A percentile compares a stretch with the other conserved stretches of the same genome.
phyloP scores from a whole-genome alignment of 169 alveolate species.

The Blepharisma undulans region DNA sequence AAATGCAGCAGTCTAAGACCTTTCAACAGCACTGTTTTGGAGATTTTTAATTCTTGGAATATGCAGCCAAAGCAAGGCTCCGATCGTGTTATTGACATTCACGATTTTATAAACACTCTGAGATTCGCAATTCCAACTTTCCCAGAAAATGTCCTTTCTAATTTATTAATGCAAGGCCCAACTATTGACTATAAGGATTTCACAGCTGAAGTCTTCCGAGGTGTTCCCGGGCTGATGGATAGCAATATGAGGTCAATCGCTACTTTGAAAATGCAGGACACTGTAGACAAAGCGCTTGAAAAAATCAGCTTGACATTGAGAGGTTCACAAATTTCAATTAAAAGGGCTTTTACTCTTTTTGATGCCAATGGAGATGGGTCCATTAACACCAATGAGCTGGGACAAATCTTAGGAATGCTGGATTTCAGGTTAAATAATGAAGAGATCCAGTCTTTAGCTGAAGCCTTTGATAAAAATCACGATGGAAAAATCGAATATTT shows the following conservation, averaged over 20 bases:
- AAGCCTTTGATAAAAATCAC: neutral
- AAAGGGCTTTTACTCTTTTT: neutral
- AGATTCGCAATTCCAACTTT: neutral
- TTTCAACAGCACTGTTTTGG: neutral
- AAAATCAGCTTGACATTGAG: neutral
- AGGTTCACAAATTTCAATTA: neutral
- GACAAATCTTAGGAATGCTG: neutral
- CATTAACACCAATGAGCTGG: neutral
- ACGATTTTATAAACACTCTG: neutral
- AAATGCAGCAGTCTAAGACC: neutral
- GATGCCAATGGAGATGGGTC: neutral
- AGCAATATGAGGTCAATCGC: neutral
- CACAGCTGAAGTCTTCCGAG: neutral
- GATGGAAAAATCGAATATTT: neutral
- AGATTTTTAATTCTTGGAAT: neutral
- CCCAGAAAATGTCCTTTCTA: neutral
- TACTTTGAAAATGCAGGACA: neutral
- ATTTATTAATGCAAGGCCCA: neutral
- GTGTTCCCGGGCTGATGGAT: neutral
- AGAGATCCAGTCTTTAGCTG: neutral
- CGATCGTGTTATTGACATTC: neutral
- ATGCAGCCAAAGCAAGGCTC: neutral
- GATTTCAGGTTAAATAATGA: neutral
- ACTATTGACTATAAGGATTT: neutral
- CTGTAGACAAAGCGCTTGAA: neutral